A percentile compares a stretch with the other conserved stretches of the same genome.
These are phyloP conservation scores for Boletus pseudo-olivaceus DNA, from an alignment of 768 basidiomycete genomes.

Conservation along the genomic window DNA sequence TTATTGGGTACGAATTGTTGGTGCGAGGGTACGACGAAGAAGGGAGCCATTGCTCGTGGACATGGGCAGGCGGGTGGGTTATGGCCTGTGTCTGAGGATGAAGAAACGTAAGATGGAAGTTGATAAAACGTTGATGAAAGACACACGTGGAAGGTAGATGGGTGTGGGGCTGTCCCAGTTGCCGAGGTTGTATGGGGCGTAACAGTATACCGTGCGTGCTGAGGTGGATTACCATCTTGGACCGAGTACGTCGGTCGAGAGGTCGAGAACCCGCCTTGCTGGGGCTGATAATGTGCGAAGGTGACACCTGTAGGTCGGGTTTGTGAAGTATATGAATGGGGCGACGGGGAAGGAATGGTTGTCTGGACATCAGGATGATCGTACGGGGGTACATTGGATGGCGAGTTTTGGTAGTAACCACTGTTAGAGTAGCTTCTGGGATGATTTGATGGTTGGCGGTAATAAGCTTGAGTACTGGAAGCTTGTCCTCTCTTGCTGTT, in stretches of 20 bases:
- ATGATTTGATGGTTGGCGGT: slow-evolving; percentile 12
- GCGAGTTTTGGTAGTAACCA: slow-evolving; percentile 14
- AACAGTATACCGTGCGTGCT: slow-evolving; percentile 15
- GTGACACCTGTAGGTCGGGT: slow-evolving; percentile 28
- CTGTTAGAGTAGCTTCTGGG: slow-evolving; percentile 15
- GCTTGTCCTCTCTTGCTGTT: slow-evolving; percentile 9
- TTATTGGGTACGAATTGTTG: slow-evolving; percentile 16
- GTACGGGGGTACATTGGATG: slow-evolving; percentile 20
- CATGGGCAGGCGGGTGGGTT: slow-evolving; percentile 13
- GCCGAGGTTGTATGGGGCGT: slow-evolving; percentile 13
- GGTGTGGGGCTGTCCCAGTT: slow-evolving; percentile 21
- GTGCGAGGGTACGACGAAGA: slow-evolving; percentile 26
- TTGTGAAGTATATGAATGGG: slow-evolving; percentile 19
- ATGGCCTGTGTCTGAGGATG: slow-evolving; percentile 9
- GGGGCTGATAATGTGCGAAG: slow-evolving; percentile 38
- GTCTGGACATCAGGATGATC: slow-evolving; percentile 20
- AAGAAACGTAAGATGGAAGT: not conserved
- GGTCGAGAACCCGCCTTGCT: slow-evolving; percentile 36
- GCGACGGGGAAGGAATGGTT: slow-evolving; percentile 10
- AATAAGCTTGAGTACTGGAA: slow-evolving; percentile 12
- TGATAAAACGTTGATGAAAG: not conserved
- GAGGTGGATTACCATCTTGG: slow-evolving; percentile 18
- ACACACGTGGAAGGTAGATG: slow-evolving; percentile 26
- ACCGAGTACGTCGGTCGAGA: slow-evolving; percentile 29
- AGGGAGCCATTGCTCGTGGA: slow-evolving; percentile 24